Evolutionary conservation across 1,284 basidiomycete genomes (phyloP), one percentile per base, ranked within the genome.

Genomic region (Ceratobasidium sp.): DNA sequence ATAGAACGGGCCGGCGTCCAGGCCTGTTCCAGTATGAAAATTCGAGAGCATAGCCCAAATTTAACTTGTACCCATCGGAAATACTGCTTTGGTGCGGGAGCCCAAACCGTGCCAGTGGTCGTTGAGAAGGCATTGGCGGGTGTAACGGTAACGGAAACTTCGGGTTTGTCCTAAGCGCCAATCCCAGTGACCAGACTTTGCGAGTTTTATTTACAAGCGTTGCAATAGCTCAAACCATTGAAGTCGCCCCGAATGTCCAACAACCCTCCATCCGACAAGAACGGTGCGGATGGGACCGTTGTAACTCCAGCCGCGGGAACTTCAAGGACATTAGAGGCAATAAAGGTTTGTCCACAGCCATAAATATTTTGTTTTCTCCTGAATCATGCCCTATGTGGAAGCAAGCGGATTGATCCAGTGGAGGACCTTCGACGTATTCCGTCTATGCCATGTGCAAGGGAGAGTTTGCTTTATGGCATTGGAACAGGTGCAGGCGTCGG

Each of bases 391-490:
- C n/a, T 49, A 74, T 78, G 79, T 70, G 79, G 77, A 86, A 85
- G 85, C 82, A 83, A 89, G 88, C 86, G 85, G 81, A 81, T 89
- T 80, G 87, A 85, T 46, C 77, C 83, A n/a, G 80, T 77, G 76
- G 83, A 88, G 79, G 88, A 89, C 81, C 78, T 88, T 29, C 82
- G 85, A 69, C 84, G 84, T 76, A 84, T 89, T 57, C 85, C 84
- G 51, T 86, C 92, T 80, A 86, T 92, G 15, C 92, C 92, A 13
- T 93, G 92, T 76, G 87, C 87, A 67, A 83, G 88, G 54, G 88
- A 83, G 61, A 88, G 87, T 79, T 81, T 89, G 40, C 81, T 89
- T 79, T 87, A 84, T 76, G 88, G 88, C 37, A 89, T 89, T 71
- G 87, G 86, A 54, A 87, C 87, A 71, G 89, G 88, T 1, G 85